Conservation (phyloP, 148 eudicot species). For the Amaranthus hypochondriacus region DNA sequence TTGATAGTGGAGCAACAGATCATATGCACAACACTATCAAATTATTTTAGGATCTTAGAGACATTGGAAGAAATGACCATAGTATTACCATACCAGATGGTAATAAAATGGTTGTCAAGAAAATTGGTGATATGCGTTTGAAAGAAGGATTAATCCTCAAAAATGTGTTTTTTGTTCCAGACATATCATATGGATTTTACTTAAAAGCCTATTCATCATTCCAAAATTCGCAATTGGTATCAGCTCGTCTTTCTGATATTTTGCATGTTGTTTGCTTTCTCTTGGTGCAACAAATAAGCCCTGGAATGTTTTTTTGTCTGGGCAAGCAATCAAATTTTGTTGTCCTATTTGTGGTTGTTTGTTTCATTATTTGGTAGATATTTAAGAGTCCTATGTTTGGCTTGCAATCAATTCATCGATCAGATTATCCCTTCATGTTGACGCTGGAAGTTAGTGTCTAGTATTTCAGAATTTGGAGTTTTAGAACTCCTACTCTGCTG, state of each 20-base stretch:
- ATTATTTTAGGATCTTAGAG: too few relatives aligned
- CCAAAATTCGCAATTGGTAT: neutral
- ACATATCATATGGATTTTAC: neutral
- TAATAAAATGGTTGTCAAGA: too few relatives aligned
- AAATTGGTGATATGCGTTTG: too few relatives aligned
- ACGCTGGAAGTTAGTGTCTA: slow-evolving; percentile 2
- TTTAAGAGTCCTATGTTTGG: slow-evolving; percentile 1
- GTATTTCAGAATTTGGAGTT: neutral
- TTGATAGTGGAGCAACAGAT: too few relatives aligned
- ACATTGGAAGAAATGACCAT: too few relatives aligned
- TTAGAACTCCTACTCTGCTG: neutral
- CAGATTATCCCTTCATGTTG: neutral
- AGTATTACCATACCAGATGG: too few relatives aligned
- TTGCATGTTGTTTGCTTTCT: slow-evolving; percentile 24
- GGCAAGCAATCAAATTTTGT: neutral
- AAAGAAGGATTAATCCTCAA: too few relatives aligned
- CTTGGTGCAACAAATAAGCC: slow-evolving; percentile 10
- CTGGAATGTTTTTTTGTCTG: slow-evolving; percentile 11
- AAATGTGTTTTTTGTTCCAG: too few relatives aligned
- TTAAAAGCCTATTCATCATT: neutral
- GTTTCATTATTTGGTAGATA: slow-evolving; percentile 5
- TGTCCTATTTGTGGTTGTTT: slow-evolving; percentile 22
- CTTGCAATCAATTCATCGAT: slow-evolving; percentile 9
- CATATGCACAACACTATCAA: too few relatives aligned
- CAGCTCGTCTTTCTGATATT: neutral